Base-by-base conservation (phyloP, 768 basidiomycete species). In the Flagelloscypha sp. region DNA sequence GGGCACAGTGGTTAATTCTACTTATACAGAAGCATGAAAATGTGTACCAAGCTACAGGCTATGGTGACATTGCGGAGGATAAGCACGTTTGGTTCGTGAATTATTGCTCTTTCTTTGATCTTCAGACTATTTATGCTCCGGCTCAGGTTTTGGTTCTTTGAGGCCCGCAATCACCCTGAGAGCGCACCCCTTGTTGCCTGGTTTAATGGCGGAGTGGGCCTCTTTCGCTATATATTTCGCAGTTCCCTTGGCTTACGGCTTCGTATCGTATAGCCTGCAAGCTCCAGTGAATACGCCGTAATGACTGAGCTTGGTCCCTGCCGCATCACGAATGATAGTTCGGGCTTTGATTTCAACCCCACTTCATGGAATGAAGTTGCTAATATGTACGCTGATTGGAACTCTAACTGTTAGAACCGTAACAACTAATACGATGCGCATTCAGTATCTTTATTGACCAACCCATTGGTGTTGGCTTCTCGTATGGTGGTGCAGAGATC, bases 1-100 rank as follows among this genome's bases (percentile, higher is more conserved):
- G n/a, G n/a, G n/a, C n/a, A n/a, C n/a, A n/a, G n/a, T n/a, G n/a
- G n/a, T n/a, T n/a, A n/a, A n/a, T n/a, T n/a, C n/a, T n/a, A n/a
- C n/a, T n/a, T n/a, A n/a, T n/a, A n/a, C n/a, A n/a, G n/a, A n/a
- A n/a, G n/a, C n/a, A n/a, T n/a, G n/a, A n/a, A n/a, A n/a, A n/a
- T n/a, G 85, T 89, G 25, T 72, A 84, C 55, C 82, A 85, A 50
- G 74, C 81, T 43, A 82, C 81, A 22, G 87, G 87, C 19, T 92
- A 89, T 55, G 68, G 92, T 21, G 87, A 90, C 50, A 72, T 87
- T 37, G 73, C 75, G 0, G 73, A 84, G 7, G 75, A 78, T 46
- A 83, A 82, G 46, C 86, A 90, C 48, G 63, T 90, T 17, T 92
- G 90, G 71, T 89, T 87, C 65, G 56, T 45, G 10, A n/a, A 30